Evolutionary conservation across 2,329 filamentous ascomycete genomes (phyloP).

Genomic region (Chaetomium strumarium): DNA sequence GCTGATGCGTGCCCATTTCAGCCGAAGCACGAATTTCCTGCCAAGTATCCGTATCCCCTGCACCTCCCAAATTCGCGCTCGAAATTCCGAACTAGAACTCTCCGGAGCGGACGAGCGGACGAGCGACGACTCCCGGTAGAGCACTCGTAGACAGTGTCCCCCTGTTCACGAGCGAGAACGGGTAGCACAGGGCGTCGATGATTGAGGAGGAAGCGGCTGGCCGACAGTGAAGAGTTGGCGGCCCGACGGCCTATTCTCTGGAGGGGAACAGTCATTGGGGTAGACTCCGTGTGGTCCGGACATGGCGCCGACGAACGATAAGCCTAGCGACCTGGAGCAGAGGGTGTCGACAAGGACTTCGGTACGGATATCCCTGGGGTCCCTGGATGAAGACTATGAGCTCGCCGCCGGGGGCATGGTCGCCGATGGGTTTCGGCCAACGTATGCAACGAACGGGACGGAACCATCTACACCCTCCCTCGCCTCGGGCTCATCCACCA

Average conservation of each 20-base stretch:
- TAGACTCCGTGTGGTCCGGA: constrained; percentile 13
- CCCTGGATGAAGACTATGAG: constrained; percentile 44
- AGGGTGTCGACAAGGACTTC: constrained; percentile 40
- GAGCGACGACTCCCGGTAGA: not conserved
- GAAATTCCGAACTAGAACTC: not conserved
- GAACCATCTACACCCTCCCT: constrained; percentile 21
- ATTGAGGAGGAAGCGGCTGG: constrained; percentile 11
- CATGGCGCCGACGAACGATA: constrained; percentile 39
- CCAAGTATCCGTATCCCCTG: not conserved
- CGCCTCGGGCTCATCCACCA: constrained; percentile 24
- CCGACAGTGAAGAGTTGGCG: constrained; percentile 19
- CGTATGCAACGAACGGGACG: constrained; percentile 17
- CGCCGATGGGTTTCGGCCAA: constrained; percentile 47
- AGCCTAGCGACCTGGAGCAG: constrained; percentile 36
- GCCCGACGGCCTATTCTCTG: constrained; percentile 8
- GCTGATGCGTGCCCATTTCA: not conserved
- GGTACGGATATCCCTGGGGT: constrained; percentile 32
- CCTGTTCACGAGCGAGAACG: not conserved
- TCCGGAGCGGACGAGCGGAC: not conserved
- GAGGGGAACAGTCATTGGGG: not conserved
- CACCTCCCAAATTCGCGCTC: not conserved
- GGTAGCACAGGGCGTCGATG: constrained; percentile 14
- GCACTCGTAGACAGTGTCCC: not conserved
- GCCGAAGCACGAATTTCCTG: not conserved
- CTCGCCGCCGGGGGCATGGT: constrained; percentile 46